Base-by-base conservation (phyloP, 129 eudicot genomes). In the Lactuca sativa region DNA sequence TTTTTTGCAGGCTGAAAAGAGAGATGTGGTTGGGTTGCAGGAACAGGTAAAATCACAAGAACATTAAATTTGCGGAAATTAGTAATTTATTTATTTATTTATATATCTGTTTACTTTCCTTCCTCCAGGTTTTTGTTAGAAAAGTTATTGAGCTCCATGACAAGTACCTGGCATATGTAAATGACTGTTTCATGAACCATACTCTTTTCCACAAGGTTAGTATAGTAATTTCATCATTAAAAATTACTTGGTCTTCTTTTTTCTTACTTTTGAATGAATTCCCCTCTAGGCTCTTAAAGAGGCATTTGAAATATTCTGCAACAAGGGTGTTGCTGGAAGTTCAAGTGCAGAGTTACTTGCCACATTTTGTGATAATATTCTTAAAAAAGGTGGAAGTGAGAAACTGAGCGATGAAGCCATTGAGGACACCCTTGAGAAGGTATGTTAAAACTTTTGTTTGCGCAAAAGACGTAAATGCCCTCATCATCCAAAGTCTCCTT, bases 111-210 rank as follows among this genome's bases (percentile, higher is more conserved):
- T 44, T 25, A 37, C 4, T 60, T 14, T 7, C 54, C n/a, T 40
- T 9, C 51, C 34, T 59, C 9, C 92, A 91, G 95, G 87, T 86
- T 54, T 92, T 92, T 52, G 91, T 88, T 16, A 80, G 95, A 40
- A 92, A 92, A 86, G 86, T 92, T 59, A 88, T 92, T 43, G 97
- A 92, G 86, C 86, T 92, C 52, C 97, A 92, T 40, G 97, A 92
- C 82, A 92, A 92, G 82, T 92, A 82, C 84, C 58, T 92, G 70
- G 85, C 88, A 5, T 88, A 92, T 67, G 97, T 92, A 36, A 92
- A 84, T 64, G 85, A 86, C 67, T 92, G 97, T 74, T 92, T 92
- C 30, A 59, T 9, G 49, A 92, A 88, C 74, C 93, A 88, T 82
- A 84, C 96, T n/a, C 87, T 92, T 17, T 92, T 92, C 75, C 96